Base-by-base conservation (phyloP, 495 filamentous ascomycete species). In the Rusavskia elegans region DNA sequence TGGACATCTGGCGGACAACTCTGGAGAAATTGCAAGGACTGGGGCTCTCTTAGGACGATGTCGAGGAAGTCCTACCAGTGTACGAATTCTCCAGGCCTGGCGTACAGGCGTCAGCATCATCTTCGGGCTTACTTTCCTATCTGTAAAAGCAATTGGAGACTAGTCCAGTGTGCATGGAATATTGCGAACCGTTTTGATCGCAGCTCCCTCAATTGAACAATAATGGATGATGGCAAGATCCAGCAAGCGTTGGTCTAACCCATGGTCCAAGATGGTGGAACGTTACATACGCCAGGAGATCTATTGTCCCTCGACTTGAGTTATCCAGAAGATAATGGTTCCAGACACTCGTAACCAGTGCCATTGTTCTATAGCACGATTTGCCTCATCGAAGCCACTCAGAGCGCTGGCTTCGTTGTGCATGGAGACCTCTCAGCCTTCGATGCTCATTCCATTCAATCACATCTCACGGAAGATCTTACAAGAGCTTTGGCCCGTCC, bases 31-130 rank as follows among this genome's bases (percentile, higher is more conserved):
- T 52, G 17, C 14, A 45, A 16, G 41, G 10, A 7, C 39, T 52
- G 19, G 50, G 50, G 10, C 41, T 52, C 0, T 52, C 50, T 1
- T 52, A 38, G 50, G 41, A 36, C 23, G 50, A 52, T 16, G 50
- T 52, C 50, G 50, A 52, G 29, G 50, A 52, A n/a, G 8, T 52
- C 14, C 41, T 44, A 17, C 50, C 50, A 30, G 19, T 46, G 1
- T 30, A 40, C 29, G 49, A 51, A 21, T 37, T 40, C 35, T 36
- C 27, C 49, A 51, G 40, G 40, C n/a, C 45, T 35, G 45, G 45
- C 45, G 30, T 19, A 14, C 2, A 0, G 8, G 4, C 4, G 3
- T 48, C 10, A 35, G 14, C 23, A 29, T 27, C 45, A n/a, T n/a
- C 0, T 27, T 29, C 9, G n/a, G 45, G 30, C 9, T 29, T 17